Evolutionary conservation across 2,329 filamentous ascomycete genomes (phyloP), one percentile per base, ranked within the genome.

Genomic region (Exserohilum turcica): DNA sequence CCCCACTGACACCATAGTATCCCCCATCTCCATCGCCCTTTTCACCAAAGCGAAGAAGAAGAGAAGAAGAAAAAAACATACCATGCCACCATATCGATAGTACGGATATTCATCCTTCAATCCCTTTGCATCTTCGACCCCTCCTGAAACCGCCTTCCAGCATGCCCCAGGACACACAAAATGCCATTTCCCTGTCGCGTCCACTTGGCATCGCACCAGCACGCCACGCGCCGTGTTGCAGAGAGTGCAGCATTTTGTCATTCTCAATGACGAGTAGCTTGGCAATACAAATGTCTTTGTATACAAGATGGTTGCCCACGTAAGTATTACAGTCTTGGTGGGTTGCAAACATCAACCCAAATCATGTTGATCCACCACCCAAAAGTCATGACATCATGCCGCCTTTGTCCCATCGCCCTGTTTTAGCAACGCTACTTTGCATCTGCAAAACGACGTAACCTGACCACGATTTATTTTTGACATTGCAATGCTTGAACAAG

Each of bases 101-200:
- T 48, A 37, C 3, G 60, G 63, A 47, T 45, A 65, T 28, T 52
- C 24, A 0, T 55, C 61, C 35, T 63, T 45, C 10, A 67, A 16
- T 1, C 64, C 64, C 18, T 55, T 53, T 3, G 64, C 77, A 58
- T 79, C 77, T 32, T 76, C 73, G 2, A 75, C 66, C 6, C 77
- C 77, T n/a, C 77, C 77, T 1, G 73, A 76, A 1, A 79, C 76
- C 2, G 65, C 61, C 28, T 67, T 69, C 78, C 77, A 79, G 65
- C 77, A 79, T 13, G 64, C 56, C 3, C 76, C 75, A 0, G 76
- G 73, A 54, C 77, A 79, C 7, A 80, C 70, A 46, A 79, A 76
- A 56, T 78, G 70, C 77, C 77, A 79, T 52, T 62, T 70, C 3
- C 51, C 56, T 2, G 70, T 71, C 0, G 66, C 60, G 59, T 79